Evolutionary conservation across 768 basidiomycete genomes (phyloP).

Genomic region (Boletus sp.): DNA sequence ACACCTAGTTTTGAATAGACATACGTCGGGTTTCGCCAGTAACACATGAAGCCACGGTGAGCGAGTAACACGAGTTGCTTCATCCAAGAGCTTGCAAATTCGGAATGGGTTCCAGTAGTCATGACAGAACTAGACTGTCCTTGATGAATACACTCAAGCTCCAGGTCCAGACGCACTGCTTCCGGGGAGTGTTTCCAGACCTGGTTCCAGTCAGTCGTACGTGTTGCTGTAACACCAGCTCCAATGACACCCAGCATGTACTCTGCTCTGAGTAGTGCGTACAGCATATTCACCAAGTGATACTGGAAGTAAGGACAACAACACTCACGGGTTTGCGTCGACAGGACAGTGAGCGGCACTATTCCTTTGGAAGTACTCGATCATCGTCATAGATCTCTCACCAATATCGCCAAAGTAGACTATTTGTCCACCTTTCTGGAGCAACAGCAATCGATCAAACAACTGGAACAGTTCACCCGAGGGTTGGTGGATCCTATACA

Average conservation of each 20-base stretch:
- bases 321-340: constrained; percentile 25
- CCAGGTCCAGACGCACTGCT: constrained; percentile 33
- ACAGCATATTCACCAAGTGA: background rate
- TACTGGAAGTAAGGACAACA: background rate
- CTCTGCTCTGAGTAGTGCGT: constrained; percentile 36
- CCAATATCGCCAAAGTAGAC: constrained; percentile 61
- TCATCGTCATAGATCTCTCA: constrained; percentile 19
- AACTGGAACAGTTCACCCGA: constrained; percentile 50
- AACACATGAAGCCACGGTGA: constrained; percentile 30
- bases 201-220: constrained; percentile 47
- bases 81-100: constrained; percentile 41
- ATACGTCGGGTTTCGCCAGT: constrained; percentile 44
- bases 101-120: constrained; percentile 22
- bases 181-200: constrained; percentile 48
- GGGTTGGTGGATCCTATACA: constrained; percentile 30
- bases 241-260: constrained; percentile 55
- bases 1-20: constrained; percentile 39
- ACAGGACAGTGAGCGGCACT: constrained; percentile 19
- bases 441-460: constrained; percentile 50
- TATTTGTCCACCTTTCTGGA: constrained; percentile 56
- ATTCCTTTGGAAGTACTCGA: constrained; percentile 25
- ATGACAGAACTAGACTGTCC: constrained; percentile 26
- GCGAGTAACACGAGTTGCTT: constrained; percentile 35
- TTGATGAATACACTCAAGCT: constrained; percentile 47
- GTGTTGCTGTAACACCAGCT: constrained; percentile 50